Evolutionary conservation across 331 rosid genomes (phyloP).

Genomic region (Quercus lobata): DNA sequence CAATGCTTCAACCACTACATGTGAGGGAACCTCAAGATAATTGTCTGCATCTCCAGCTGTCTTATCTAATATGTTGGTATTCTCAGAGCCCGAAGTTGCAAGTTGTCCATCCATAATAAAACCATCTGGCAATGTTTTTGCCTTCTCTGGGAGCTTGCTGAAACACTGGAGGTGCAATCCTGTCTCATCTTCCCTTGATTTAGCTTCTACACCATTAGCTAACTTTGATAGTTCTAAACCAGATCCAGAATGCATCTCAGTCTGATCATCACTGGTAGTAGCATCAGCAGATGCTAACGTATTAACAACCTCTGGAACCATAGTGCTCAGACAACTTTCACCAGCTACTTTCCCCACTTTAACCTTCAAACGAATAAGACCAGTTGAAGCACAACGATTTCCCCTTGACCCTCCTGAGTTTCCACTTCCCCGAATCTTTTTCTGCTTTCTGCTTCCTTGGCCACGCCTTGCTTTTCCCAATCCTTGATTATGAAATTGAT

Average conservation of each 20-base stretch:
- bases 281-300: slow-evolving; percentile 38
- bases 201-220: slow-evolving; percentile 30
- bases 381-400: slow-evolving; percentile 34
- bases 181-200: slow-evolving; percentile 30
- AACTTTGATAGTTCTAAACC: slow-evolving; percentile 34
- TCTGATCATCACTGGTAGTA: slow-evolving; percentile 10
- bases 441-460: slow-evolving; percentile 36
- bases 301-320: slow-evolving; percentile 48
- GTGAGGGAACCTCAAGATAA: slow-evolving; percentile 33
- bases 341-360: slow-evolving; percentile 58
- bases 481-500: slow-evolving; percentile 44
- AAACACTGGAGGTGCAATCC: slow-evolving; percentile 28
- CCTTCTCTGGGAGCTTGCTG: slow-evolving; percentile 33
- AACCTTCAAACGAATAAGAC: slow-evolving; percentile 75
- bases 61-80: slow-evolving; percentile 34
- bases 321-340: slow-evolving; percentile 42
- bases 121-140: slow-evolving; percentile 17
- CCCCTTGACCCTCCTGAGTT: slow-evolving; percentile 40
- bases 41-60: slow-evolving; percentile 38
- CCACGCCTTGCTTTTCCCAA: slow-evolving; percentile 45
- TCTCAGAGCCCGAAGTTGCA: slow-evolving; percentile 40
- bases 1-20: slow-evolving; percentile 43
- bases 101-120: slow-evolving; percentile 38
- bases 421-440: slow-evolving; percentile 41
- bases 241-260: slow-evolving; percentile 25